phyloP scores from a whole-genome alignment of 495 filamentous ascomycete species.

The Niebla homalea region DNA sequence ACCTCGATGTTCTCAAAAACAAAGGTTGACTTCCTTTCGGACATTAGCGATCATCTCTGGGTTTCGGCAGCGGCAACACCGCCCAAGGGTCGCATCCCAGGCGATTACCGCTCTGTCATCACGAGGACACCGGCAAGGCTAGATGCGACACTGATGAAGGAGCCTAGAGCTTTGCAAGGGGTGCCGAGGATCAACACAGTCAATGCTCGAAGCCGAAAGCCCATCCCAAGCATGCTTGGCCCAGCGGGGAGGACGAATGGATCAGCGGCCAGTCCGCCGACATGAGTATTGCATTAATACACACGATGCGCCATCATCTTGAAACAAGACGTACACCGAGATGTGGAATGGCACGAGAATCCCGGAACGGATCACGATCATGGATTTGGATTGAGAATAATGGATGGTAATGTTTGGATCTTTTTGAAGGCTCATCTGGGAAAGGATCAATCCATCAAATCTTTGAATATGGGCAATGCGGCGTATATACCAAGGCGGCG shows the following conservation, averaged over 20 bases:
- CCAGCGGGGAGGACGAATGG: slow-evolving; percentile 29
- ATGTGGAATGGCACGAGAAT: not conserved
- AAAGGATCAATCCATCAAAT: no score
- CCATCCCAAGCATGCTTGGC: slow-evolving; percentile 55
- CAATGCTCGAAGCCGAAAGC: slow-evolving; percentile 42
- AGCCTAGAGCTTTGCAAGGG: slow-evolving; percentile 65
- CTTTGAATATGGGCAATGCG: no score
- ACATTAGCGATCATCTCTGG: slow-evolving; percentile 88
- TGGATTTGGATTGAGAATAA: slow-evolving; percentile 3
- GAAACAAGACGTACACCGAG: not conserved
- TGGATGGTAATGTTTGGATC: not conserved
- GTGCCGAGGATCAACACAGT: slow-evolving; percentile 52
- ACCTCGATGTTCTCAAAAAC: slow-evolving; percentile 35
- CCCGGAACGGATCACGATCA: no score
- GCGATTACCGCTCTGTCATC: slow-evolving; percentile 45
- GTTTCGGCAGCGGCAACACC: slow-evolving; percentile 71
- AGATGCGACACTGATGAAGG: slow-evolving; percentile 76
- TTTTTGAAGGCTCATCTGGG: not conserved
- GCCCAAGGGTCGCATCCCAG: slow-evolving; percentile 57
- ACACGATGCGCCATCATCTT: no score
- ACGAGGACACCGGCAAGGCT: slow-evolving; percentile 68
- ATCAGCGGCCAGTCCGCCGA: slow-evolving; percentile 33
- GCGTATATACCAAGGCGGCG: no score
- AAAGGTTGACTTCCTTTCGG: slow-evolving; percentile 60
- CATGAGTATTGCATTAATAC: not conserved